phyloP scores from a whole-genome alignment of 2,329 filamentous ascomycete genomes.

The Colletotrichum truncatum region DNA sequence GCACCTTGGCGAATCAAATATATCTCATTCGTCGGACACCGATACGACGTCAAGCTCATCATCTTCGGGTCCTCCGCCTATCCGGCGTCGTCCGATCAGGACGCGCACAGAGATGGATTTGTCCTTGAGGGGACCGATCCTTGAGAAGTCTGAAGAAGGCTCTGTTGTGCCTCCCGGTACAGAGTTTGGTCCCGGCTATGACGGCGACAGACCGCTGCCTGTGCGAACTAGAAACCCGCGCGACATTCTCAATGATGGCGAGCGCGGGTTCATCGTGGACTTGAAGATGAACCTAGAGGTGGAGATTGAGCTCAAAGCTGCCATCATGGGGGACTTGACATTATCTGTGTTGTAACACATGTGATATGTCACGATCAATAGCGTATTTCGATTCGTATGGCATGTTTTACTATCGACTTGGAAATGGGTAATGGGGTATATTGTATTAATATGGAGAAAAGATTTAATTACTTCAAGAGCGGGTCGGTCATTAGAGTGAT shows the following conservation, averaged over 20 bases:
- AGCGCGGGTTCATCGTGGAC: constrained; percentile 26
- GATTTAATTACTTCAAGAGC: not conserved
- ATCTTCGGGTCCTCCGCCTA: constrained; percentile 6
- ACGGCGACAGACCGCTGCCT: constrained; percentile 7
- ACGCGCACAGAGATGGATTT: constrained; percentile 9
- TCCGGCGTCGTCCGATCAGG: constrained; percentile 10
- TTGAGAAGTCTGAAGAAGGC: not conserved
- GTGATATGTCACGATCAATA: not conserved
- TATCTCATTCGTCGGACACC: constrained; percentile 15
- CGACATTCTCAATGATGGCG: constrained; percentile 22
- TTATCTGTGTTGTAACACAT: constrained; percentile 20
- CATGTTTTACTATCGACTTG: not conserved
- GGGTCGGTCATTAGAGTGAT: not conserved
- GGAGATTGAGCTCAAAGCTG: constrained; percentile 23
- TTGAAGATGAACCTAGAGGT: constrained; percentile 19
- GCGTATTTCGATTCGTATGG: not conserved
- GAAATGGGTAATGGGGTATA: not conserved
- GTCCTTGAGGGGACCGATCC: constrained; percentile 12
- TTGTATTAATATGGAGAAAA: not conserved
- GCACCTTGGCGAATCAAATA: constrained; percentile 5
- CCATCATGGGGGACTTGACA: constrained; percentile 23
- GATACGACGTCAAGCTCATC: constrained; percentile 23
- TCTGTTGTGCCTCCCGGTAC: constrained; percentile 4
- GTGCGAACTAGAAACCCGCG: constrained; percentile 21
- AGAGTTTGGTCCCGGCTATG: constrained; percentile 12